Percentiles rank a stretch among this genome's conserved stretches.
Conservation (phyloP, 2,329 filamentous ascomycete genomes). For the Capronia americana region DNA sequence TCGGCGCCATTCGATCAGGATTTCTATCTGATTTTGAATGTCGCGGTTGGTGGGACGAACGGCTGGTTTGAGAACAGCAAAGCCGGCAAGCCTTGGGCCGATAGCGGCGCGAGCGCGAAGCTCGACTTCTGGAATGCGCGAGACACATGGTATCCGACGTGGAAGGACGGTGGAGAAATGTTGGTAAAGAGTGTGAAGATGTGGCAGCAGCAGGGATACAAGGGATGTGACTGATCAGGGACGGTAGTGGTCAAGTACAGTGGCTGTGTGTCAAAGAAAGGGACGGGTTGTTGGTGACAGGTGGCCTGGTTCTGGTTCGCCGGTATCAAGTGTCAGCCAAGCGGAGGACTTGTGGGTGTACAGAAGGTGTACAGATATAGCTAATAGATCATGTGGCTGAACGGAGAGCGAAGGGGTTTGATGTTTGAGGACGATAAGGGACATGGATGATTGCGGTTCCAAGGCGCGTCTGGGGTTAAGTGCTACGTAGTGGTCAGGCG, state of each 20-base stretch:
- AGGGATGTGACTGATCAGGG: constrained; percentile 32
- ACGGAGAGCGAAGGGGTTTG: background rate
- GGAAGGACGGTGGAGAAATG: constrained; percentile 75
- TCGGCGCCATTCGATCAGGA: constrained; percentile 76
- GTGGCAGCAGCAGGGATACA: constrained; percentile 62
- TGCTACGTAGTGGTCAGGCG: background rate
- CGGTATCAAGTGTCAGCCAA: background rate
- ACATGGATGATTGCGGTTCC: background rate
- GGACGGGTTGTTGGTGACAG: background rate
- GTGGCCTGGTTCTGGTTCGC: background rate
- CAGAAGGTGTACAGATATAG: background rate
- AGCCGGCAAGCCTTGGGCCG: constrained; percentile 79
- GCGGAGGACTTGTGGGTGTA: no score
- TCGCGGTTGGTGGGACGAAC: constrained; percentile 78
- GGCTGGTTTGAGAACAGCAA: constrained; percentile 82
- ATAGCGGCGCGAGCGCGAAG: constrained; percentile 68
- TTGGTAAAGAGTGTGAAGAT: constrained; percentile 73
- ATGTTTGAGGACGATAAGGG: background rate
- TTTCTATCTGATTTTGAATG: constrained; percentile 78
- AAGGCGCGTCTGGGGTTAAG: background rate
- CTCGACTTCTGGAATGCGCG: constrained; percentile 78
- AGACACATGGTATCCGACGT: constrained; percentile 72
- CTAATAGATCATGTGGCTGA: background rate
- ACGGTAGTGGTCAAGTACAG: no score
- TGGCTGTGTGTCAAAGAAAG: background rate